Conservation (phyloP, 73 alveolate genomes). For the Paramecium caudatum region DNA sequence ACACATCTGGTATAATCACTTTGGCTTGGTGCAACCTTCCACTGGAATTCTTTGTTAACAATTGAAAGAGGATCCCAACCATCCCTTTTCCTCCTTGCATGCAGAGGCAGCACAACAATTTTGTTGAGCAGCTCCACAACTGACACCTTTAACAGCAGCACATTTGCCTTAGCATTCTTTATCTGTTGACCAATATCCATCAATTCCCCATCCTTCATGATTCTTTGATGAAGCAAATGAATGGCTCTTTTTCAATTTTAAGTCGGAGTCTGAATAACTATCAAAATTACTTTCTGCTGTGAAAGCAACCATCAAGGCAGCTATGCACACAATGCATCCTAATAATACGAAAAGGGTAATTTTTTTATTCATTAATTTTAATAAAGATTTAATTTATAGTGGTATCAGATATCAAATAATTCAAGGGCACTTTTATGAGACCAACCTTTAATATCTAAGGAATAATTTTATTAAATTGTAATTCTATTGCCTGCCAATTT, state of each 20-base stretch:
- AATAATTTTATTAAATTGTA: too few species aligned
- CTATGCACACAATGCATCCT: not conserved
- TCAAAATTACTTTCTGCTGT: not conserved
- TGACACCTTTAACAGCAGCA: not conserved
- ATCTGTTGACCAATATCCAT: not conserved
- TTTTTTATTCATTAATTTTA: conserved; percentile 14
- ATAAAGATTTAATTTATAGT: conserved; percentile 26
- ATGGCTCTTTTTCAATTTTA: not conserved
- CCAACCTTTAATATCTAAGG: too few species aligned
- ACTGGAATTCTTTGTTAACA: not conserved
- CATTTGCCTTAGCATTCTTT: not conserved
- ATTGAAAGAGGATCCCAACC: not conserved
- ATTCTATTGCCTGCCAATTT: too few species aligned
- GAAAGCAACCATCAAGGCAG: conserved; percentile 14
- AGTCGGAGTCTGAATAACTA: not conserved
- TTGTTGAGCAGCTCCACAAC: not conserved
- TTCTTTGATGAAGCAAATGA: not conserved
- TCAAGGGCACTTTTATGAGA: too few species aligned
- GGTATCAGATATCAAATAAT: too few species aligned
- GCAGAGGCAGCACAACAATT: not conserved
- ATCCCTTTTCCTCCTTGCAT: not conserved
- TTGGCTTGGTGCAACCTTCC: conserved; percentile 2
- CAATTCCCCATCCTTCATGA: conserved; percentile 40
- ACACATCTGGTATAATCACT: too few species aligned
- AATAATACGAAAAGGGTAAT: conserved; percentile 13